Conservation (phyloP, 179 eudicot genomes). For the Drosera spatulata region DNA sequence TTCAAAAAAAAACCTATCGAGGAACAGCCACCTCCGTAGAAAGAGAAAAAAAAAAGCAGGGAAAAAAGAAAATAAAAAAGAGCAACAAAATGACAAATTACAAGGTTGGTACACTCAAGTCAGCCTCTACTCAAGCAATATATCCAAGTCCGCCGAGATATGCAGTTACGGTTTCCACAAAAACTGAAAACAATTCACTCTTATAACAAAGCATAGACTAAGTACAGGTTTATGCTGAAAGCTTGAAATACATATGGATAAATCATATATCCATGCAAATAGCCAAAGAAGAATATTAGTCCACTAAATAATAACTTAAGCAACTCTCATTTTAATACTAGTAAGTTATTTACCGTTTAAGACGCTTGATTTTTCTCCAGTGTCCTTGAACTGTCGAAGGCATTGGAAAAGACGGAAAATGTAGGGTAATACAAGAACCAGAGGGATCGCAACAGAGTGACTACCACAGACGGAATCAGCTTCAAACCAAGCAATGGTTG, state of each 20-base stretch:
- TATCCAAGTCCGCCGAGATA: too few species aligned
- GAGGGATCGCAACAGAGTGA: conserved; percentile 80
- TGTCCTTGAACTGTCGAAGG: conserved; percentile 92
- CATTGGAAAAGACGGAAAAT: conserved; percentile 90
- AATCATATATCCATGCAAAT: too few species aligned
- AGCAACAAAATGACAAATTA: neutral
- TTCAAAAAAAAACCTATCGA: neutral
- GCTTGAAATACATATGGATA: too few species aligned
- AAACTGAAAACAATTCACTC: too few species aligned
- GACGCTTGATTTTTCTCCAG: conserved; percentile 73
- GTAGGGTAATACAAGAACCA: conserved; percentile 92
- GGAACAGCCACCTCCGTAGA: neutral
- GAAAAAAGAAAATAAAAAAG: too few species aligned
- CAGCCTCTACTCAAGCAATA: neutral
- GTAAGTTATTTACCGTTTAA: conserved; percentile 50
- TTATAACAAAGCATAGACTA: too few species aligned
- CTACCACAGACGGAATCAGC: conserved; percentile 99
- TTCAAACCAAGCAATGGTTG: conserved; percentile 82
- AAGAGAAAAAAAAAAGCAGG: neutral
- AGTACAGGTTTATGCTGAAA: too few species aligned
- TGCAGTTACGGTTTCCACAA: too few species aligned
- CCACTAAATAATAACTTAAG: neutral
- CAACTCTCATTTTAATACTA: neutral
- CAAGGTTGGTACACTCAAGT: neutral
- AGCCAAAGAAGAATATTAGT: neutral